phyloP scores from a whole-genome alignment of 2,329 filamentous ascomycete genomes.

The Aspergillus transmontanensis region DNA sequence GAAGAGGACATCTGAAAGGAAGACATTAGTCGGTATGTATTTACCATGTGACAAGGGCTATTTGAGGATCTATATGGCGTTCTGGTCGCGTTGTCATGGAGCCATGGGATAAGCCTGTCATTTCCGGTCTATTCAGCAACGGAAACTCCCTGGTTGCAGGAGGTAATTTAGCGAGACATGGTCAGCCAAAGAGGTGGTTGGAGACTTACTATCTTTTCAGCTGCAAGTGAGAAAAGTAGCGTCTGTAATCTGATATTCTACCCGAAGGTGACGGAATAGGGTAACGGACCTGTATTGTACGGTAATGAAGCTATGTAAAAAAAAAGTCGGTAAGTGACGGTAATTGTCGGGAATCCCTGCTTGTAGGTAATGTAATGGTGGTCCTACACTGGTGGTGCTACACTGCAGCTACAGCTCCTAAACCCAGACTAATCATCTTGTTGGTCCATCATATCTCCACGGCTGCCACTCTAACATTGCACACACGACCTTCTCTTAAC shows the following conservation, averaged over 20 bases:
- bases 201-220: neutral
- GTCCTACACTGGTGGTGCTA: neutral
- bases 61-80: neutral
- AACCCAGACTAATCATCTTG: constrained; percentile 3
- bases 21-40: neutral
- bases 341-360: neutral
- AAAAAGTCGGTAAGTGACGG: neutral
- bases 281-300: neutral
- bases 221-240: neutral
- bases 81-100: neutral
- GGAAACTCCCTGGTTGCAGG: neutral
- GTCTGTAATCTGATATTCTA: neutral
- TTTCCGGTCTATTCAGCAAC: neutral
- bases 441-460: constrained; percentile 10
- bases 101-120: neutral
- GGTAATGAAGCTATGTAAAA: neutral
- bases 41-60: neutral
- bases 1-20: neutral
- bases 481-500: constrained; percentile 9
- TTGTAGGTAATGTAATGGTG: neutral
- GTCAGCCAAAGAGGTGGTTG: neutral
- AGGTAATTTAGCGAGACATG: neutral
- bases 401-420: neutral
- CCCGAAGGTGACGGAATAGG: neutral
- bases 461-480: constrained; percentile 3